Conservation (phyloP, 331 rosid species). For the Malus hybrid region DNA sequence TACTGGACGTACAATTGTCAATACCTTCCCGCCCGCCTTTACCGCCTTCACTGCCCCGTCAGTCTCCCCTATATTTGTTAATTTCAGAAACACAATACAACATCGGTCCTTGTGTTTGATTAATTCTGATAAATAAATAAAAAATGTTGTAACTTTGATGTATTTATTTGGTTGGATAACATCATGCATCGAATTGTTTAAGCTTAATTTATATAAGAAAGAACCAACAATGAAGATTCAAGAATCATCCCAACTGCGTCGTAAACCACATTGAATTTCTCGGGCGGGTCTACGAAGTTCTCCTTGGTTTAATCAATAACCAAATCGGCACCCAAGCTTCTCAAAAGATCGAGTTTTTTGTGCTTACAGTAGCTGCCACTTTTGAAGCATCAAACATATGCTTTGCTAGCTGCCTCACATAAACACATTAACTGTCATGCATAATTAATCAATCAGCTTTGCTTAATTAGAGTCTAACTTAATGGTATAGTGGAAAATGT, state of each 20-base stretch:
- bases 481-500: too few relatives aligned
- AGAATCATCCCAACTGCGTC: constrained; percentile 57
- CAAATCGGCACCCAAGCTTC: constrained; percentile 53
- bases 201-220: not conserved
- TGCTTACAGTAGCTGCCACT: constrained; percentile 70
- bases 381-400: constrained; percentile 28
- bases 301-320: constrained; percentile 67
- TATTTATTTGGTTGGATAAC: too few relatives aligned
- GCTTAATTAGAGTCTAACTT: too few relatives aligned
- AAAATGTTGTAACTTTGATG: too few relatives aligned
- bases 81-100: not conserved
- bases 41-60: not conserved
- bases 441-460: too few relatives aligned
- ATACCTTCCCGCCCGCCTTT: not conserved
- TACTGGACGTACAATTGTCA: not conserved
- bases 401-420: too few relatives aligned
- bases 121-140: too few relatives aligned
- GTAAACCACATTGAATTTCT: constrained; percentile 58
- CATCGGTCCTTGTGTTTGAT: not conserved
- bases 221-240: not conserved
- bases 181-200: too few relatives aligned
- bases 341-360: constrained; percentile 49
- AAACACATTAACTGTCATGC: too few relatives aligned
- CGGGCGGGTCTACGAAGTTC: constrained; percentile 44
- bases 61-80: not conserved